phyloP scores from a whole-genome alignment of 1,284 basidiomycete genomes.

The Ceratobasidium sp. region DNA sequence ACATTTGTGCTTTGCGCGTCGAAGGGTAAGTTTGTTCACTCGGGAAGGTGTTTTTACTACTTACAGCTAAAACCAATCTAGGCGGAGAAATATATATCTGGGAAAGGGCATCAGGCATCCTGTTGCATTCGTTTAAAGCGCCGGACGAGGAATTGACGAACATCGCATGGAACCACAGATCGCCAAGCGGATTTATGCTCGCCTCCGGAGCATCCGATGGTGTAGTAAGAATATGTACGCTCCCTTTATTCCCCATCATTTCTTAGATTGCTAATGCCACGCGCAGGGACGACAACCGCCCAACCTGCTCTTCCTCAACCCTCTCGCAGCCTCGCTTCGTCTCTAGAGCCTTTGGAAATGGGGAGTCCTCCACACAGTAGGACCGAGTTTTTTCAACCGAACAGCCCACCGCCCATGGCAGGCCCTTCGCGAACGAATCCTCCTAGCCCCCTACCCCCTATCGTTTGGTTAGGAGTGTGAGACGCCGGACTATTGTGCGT shows the following conservation, averaged over 20 bases:
- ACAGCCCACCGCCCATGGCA: slow-evolving; percentile 32
- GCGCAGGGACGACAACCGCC: slow-evolving; percentile 35
- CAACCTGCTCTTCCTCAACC: slow-evolving; percentile 1
- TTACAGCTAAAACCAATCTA: background rate
- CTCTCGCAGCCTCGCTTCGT: slow-evolving; percentile 19
- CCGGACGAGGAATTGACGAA: slow-evolving; percentile 42
- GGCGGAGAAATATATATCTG: slow-evolving; percentile 27
- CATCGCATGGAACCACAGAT: slow-evolving; percentile 42
- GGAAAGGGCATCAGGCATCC: background rate
- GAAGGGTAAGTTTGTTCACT: background rate
- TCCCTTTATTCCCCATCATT: background rate
- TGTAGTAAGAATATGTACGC: slow-evolving; percentile 36
- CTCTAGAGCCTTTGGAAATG: slow-evolving; percentile 20
- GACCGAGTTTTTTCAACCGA: background rate
- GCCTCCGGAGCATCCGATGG: slow-evolving; percentile 41
- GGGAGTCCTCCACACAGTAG: slow-evolving; percentile 11
- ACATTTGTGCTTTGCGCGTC: slow-evolving; percentile 20
- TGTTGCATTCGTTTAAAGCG: slow-evolving; percentile 38
- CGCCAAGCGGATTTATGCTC: slow-evolving; percentile 42
- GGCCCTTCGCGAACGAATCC: too few relatives aligned
- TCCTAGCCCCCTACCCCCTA: too few relatives aligned
- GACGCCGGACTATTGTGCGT: too few relatives aligned
- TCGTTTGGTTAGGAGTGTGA: too few relatives aligned
- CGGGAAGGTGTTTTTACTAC: background rate
- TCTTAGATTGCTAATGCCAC: background rate